These are phyloP conservation scores for Vanilla planifolia DNA, from an alignment of 106 monocot genomes.

Conservation along the genomic window DNA sequence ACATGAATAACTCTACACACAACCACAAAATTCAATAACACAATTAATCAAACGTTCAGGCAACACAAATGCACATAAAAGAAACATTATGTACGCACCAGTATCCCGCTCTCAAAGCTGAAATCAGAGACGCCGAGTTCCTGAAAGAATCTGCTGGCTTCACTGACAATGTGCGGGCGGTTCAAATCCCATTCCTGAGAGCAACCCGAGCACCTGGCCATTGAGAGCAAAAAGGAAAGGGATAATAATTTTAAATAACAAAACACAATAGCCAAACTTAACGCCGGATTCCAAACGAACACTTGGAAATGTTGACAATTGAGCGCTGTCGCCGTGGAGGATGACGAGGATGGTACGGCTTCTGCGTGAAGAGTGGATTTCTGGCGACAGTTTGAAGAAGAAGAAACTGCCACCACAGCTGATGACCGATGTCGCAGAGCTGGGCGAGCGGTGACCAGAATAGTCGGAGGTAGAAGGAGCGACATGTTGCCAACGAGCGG, in stretches of 20 bases:
- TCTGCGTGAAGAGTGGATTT: slow-evolving; percentile 7
- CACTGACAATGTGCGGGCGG: slow-evolving; percentile 51
- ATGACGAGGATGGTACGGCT: slow-evolving; percentile 12
- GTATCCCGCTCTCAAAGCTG: slow-evolving; percentile 50
- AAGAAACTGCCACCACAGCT: not conserved
- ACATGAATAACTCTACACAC: too few species aligned
- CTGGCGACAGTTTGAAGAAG: slow-evolving; percentile 5
- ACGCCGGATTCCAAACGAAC: slow-evolving; percentile 18
- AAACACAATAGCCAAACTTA: not conserved
- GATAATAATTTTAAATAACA: not conserved
- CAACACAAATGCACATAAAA: not conserved
- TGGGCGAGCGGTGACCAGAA: slow-evolving; percentile 19
- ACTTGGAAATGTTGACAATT: slow-evolving; percentile 75
- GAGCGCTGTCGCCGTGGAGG: slow-evolving; percentile 29
- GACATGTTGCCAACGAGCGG: slow-evolving; percentile 16
- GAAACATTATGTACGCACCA: slow-evolving; percentile 33
- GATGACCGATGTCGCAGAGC: slow-evolving; percentile 13
- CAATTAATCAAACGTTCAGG: not conserved
- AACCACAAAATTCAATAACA: too few species aligned
- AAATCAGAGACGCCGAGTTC: slow-evolving; percentile 67
- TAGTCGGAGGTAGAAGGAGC: slow-evolving; percentile 14
- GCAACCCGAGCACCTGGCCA: slow-evolving; percentile 80
- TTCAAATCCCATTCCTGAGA: slow-evolving; percentile 76
- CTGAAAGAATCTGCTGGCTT: slow-evolving; percentile 53
- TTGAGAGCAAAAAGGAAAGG: not conserved